Percentiles rank a stretch among this genome's conserved stretches.
Conservation (phyloP, 1,139 yeast species). For the Scheffersomyces illinoinensis region DNA sequence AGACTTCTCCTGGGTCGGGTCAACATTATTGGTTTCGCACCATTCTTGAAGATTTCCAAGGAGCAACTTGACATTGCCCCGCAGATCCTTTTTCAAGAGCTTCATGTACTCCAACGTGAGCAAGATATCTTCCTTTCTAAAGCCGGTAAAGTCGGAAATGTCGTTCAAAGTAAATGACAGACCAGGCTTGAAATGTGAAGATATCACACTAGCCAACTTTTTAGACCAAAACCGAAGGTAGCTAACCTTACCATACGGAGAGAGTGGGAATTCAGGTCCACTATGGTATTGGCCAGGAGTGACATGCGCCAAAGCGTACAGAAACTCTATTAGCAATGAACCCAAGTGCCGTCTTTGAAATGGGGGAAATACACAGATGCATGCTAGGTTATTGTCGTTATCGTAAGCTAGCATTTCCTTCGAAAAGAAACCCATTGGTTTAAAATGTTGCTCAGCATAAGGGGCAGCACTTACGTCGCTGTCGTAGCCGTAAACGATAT, state of each 20-base stretch:
- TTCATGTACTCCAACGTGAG: slow-evolving; percentile 64
- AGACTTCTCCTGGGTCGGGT: slow-evolving; percentile 22
- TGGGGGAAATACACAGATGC: slow-evolving; percentile 90
- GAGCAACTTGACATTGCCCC: slow-evolving; percentile 15
- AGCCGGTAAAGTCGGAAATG: slow-evolving; percentile 63
- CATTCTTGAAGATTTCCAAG: slow-evolving; percentile 28
- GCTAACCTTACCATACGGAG: slow-evolving; percentile 74
- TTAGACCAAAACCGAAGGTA: slow-evolving; percentile 81
- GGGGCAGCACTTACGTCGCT: slow-evolving; percentile 19
- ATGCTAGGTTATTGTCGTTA: slow-evolving; percentile 77
- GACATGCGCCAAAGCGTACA: slow-evolving; percentile 65
- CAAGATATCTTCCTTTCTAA: slow-evolving; percentile 68
- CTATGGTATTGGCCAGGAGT: slow-evolving; percentile 56
- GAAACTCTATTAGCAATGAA: slow-evolving; percentile 75
- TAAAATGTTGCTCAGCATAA: slow-evolving; percentile 13
- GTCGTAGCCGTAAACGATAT: slow-evolving; percentile 59
- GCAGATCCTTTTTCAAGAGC: slow-evolving; percentile 33
- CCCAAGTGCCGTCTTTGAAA: slow-evolving; percentile 82
- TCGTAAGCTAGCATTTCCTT: slow-evolving; percentile 86
- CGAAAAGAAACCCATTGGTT: slow-evolving; percentile 90
- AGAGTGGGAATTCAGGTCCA: slow-evolving; percentile 91
- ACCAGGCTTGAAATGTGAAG: slow-evolving; percentile 10
- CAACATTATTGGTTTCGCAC: slow-evolving; percentile 27
- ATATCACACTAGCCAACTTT: slow-evolving; percentile 24
- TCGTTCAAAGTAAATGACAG: slow-evolving; percentile 45